Base-by-base conservation (phyloP, 176 grass and related monocot species). In the Dendrocalamus sinicus region DNA sequence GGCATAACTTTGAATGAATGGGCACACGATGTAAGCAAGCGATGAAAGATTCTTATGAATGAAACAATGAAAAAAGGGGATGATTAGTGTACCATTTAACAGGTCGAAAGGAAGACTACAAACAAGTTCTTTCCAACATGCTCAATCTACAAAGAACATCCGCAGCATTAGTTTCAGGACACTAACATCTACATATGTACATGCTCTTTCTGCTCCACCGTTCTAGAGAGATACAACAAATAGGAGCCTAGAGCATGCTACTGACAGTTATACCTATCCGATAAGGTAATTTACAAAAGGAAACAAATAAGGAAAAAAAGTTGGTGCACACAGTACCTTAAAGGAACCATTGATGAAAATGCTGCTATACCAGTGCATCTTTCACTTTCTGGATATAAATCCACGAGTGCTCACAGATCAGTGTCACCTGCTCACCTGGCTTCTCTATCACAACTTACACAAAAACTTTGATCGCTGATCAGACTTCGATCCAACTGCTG, bases 101-200 rank as follows among this genome's bases (percentile, higher is more conserved):
- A 52, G 7, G 41, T 30, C 12, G 0, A 48, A 72, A 78, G 6
- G 19, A 78, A 60, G 8, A 73, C 23, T 58, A 59, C 68, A 85
- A 12, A 46, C 30, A 84, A 77, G 53, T 61, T 54, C 63, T 44
- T 9, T 28, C 40, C 4, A 19, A 67, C 37, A 83, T 73, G 28
- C 15, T n/a, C 15, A n/a, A 67, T 77, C 55, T 81, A 90, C 71
- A 57, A 83, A 47, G 58, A 86, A 73, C 63, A 58, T 28, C 28
- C 40, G 46, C 60, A 65, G 2, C 24, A 39, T 23, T 65, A 64
- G 7, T 73, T 83, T 83, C 67, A 48, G 24, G 72, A 73, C 57
- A 79, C 40, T 73, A 73, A 41, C 55, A 19, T 77, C 79, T 57
- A 83, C 39, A 72, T 67, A 64, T 30, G 39, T 53, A 54, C 35